Evolutionary conservation across 2,329 filamentous ascomycete genomes (phyloP), one percentile per base, ranked within the genome.

Genomic region (Beauveria brongniartii): DNA sequence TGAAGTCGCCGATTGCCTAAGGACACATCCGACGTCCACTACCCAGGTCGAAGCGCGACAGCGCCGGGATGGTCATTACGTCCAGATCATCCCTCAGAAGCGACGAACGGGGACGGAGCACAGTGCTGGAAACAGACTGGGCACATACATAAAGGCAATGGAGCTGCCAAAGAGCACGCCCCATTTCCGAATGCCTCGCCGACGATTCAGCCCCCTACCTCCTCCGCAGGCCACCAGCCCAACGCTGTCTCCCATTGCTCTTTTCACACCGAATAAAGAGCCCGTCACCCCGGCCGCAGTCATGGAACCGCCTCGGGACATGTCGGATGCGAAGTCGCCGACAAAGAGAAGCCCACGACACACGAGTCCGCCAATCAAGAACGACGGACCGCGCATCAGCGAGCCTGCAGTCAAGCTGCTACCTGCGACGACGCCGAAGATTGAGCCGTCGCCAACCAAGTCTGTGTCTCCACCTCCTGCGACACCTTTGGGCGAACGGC

Each of bases 391-490:
- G 37, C 70, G 69, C 26, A 59, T 74, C 54, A 67, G 65, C n/a
- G 67, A 69, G 40, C 67, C 65, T 3, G 66, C 72, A 26, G 63
- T 73, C 61, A 68, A 66, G 60, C 65, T 74, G 47, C 26, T 66
- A n/a, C 72, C 72, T 16, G 63, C 62, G 8, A 41, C 65, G 4
- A 66, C 62, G 44, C 66, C 67, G 55, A 66, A 63, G 60, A 63
- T 60, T 7, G 62, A 66, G 55, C 65, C 69, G 6, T 73, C 72
- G 37, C 72, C 72, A 10, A 67, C 59, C 48, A 73, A 73, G 64
- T 68, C 70, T 3, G 59, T 64, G 5, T 66, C 66, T 20, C 60
- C 64, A 1, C 69, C 70, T 3, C 69, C 61, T 3, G 55, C 70
- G 9, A 67, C 72, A 2, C 68, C 69, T 4, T 59, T 69, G 6